Conservation (phyloP, 2,329 filamentous ascomycete genomes). For the Colletotrichum sp. region DNA sequence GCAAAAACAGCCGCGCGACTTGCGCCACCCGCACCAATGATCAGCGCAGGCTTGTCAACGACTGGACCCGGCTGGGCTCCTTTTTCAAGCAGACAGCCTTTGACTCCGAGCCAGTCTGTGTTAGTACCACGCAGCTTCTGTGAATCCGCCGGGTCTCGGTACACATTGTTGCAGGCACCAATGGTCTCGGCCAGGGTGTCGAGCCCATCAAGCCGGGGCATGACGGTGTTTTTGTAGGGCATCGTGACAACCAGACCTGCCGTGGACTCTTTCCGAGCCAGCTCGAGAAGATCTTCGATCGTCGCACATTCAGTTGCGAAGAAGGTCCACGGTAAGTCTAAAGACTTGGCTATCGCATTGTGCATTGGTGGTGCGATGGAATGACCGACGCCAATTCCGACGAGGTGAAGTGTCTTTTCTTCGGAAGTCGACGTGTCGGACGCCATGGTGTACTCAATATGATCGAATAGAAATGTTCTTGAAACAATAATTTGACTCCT, state of each 20-base stretch:
- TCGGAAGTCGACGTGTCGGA: background rate
- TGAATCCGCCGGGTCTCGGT: constrained; percentile 24
- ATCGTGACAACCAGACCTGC: constrained; percentile 32
- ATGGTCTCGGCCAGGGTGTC: constrained; percentile 37
- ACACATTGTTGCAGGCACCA: constrained; percentile 42
- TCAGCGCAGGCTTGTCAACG: constrained; percentile 29
- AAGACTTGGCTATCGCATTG: constrained; percentile 37
- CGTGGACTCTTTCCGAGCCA: constrained; percentile 33
- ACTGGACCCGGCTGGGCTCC: constrained; percentile 17
- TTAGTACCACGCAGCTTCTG: constrained; percentile 39
- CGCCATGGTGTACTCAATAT: background rate
- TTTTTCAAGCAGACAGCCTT: constrained; percentile 32
- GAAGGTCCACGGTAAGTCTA: constrained; percentile 35
- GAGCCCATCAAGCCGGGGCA: constrained; percentile 37
- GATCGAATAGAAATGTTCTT: background rate
- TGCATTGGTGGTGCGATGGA: constrained; percentile 45
- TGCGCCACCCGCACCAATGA: constrained; percentile 46
- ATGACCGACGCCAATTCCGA: constrained; percentile 42
- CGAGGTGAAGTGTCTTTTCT: constrained; percentile 28
- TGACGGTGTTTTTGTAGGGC: constrained; percentile 43
- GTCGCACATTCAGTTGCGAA: constrained; percentile 30
- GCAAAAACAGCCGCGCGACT: constrained; percentile 43
- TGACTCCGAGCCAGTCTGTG: constrained; percentile 47
- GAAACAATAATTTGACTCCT: background rate
- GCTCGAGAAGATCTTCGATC: constrained; percentile 32